Evolutionary conservation across 192 early-diverging fungal species (phyloP).

Genomic region (Rhizoclosmatium globosum): DNA sequence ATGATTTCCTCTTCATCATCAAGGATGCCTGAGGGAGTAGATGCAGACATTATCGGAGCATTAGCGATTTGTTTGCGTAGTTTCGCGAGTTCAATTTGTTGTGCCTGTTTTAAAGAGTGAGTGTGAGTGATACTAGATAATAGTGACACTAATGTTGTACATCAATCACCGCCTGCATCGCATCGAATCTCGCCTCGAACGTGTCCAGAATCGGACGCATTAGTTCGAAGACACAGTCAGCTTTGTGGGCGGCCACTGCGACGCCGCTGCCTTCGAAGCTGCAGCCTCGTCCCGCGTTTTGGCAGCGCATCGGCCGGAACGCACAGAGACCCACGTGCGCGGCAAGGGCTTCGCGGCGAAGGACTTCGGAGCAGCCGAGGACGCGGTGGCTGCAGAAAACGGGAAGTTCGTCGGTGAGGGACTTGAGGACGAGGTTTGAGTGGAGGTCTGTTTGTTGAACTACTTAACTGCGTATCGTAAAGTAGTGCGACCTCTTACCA

Average conservation of each 20-base stretch:
- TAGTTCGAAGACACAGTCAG: constrained; percentile 61
- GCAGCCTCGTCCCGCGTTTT: constrained; percentile 58
- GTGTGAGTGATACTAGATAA: not conserved
- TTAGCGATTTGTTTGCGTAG: constrained; percentile 34
- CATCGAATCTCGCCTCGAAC: constrained; percentile 40
- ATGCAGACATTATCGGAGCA: constrained; percentile 37
- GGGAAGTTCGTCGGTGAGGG: constrained; percentile 60
- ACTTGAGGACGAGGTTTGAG: constrained; percentile 62
- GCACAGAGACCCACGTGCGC: constrained; percentile 58
- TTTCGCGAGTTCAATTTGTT: constrained; percentile 14
- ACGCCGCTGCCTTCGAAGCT: constrained; percentile 46
- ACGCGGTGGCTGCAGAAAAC: constrained; percentile 62
- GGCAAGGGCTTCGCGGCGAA: constrained; percentile 57
- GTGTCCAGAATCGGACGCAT: constrained; percentile 58
- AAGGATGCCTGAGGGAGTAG: constrained; percentile 15
- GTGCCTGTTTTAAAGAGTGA: not conserved
- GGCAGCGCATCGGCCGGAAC: constrained; percentile 55
- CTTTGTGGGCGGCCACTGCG: constrained; percentile 49
- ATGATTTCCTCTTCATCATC: constrained; percentile 40
- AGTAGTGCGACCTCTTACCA: constrained; percentile 1
- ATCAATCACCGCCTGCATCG: constrained; percentile 12
- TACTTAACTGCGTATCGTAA: not conserved
- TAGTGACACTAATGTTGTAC: not conserved
- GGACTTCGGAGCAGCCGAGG: constrained; percentile 57
- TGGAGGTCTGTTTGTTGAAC: constrained; percentile 54